Evolutionary conservation across 169 alveolate genomes (phyloP), one percentile per base, ranked within the genome.

Genomic region (Plasmodium berghei): DNA sequence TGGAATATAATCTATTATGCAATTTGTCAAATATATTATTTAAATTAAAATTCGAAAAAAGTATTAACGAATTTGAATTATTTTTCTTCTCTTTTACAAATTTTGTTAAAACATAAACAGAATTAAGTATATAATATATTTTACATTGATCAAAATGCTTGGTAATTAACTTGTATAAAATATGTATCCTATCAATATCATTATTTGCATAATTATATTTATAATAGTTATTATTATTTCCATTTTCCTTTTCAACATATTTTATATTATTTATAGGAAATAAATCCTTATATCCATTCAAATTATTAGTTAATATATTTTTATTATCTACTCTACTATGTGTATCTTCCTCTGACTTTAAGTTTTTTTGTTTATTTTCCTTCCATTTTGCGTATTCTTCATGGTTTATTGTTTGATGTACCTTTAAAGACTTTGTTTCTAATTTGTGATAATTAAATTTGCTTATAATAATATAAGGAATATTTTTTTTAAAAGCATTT

Each of bases 391-490:
- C 40, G 10, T 4, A 67, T 34, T 9, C 5, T 52, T 20, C 28
- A 3, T 10, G 48, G 20, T 34, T 24, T 1, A 54, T 28, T 72
- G 54, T 40, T 12, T 14, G 1, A 48, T 24, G 14, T 24, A 0
- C 46, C 14, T 34, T 66, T 0, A 8, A 24, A 1, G 55, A 16
- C 16, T 70, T 80, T 24, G 46, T 18, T 20, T 67, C 64, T 48
- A 80, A 40, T 71, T 42, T 40, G 40, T 55, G 66, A 72, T 66
- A 80, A 22, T 80, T 80, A 80, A 80, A 66, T 18, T 55, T 80
- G 71, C 90, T 69, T 48, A 80, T 46, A 66, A 80, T 20, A n/a
- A 80, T 49, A 58, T 80, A 80, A 9, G 90, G 90, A 24, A 80
- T 26, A 16, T 18, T 24, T 2, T 55, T 4, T 5, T 34, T 48